Evolutionary conservation across 306 rosid genomes (phyloP).

Genomic region (Sicyos baderoa): DNA sequence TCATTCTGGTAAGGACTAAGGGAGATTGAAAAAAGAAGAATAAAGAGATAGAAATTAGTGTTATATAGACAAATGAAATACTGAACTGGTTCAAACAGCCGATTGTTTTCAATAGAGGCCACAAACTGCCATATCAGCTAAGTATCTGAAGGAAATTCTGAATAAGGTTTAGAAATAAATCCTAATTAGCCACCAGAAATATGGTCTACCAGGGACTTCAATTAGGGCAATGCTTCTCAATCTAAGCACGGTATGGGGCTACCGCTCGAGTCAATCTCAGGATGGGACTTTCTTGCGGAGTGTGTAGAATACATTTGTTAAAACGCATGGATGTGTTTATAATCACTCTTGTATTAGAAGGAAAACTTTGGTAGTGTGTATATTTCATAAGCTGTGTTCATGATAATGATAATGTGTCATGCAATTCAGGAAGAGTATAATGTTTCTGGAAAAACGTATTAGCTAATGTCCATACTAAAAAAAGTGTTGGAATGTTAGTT

Average conservation of each 20-base stretch:
- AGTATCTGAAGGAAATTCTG: neutral
- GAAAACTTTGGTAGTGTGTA: too few relatives aligned
- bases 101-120: neutral
- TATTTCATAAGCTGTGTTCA: too few relatives aligned
- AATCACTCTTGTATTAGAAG: too few relatives aligned
- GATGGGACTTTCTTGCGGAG: neutral
- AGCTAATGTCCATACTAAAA: neutral
- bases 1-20: neutral
- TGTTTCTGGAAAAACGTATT: neutral
- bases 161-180: neutral
- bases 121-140: slow-evolving; percentile 6
- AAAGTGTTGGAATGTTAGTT: neutral
- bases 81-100: neutral
- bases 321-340: neutral
- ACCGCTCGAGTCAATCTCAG: neutral
- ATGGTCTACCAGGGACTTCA: neutral
- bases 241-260: neutral
- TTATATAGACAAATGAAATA: neutral
- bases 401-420: neutral
- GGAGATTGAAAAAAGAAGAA: neutral
- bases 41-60: neutral
- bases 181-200: neutral
- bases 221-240: neutral
- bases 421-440: neutral
- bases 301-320: neutral